A percentile compares a stretch with the other conserved stretches of the same genome.
These are phyloP conservation scores for Phytopythium helicoides DNA, from an alignment of 352 stramenopile genomes.

Conservation along the genomic window DNA sequence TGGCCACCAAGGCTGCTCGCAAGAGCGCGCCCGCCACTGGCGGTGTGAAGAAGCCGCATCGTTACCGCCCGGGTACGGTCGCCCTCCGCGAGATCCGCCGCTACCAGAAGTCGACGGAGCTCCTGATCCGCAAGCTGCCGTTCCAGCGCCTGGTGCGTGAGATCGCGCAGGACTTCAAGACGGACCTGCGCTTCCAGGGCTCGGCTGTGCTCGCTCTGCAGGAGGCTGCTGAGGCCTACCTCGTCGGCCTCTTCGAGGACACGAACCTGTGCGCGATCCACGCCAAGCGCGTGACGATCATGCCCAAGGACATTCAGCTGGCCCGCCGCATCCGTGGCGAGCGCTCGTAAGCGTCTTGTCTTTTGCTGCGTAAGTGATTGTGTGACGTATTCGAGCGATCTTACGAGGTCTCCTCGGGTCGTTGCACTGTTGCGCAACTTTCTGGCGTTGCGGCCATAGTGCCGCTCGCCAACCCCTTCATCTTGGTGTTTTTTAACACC, in stretches of 20 bases:
- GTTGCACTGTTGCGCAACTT: too few species aligned
- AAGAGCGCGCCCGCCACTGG: conserved; percentile 90
- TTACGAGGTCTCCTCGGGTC: neutral
- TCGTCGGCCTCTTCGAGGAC: conserved; percentile 88
- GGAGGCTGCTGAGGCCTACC: conserved; percentile 85
- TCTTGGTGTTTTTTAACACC: conserved; percentile 50
- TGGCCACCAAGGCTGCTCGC: conserved; percentile 91
- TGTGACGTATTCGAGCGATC: too few species aligned
- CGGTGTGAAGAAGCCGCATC: conserved; percentile 93
- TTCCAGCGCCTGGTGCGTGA: conserved; percentile 96
- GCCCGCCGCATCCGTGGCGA: conserved; percentile 92
- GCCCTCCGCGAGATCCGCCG: conserved; percentile 96
- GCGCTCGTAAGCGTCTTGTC: conserved; percentile 48
- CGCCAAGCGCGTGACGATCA: conserved; percentile 93
- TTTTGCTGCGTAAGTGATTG: too few species aligned
- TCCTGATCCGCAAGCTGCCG: conserved; percentile 96
- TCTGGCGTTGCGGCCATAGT: too few species aligned
- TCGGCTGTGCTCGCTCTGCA: conserved; percentile 84
- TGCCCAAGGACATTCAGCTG: conserved; percentile 95
- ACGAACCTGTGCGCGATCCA: conserved; percentile 94
- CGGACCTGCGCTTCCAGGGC: conserved; percentile 87
- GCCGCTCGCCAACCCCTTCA: too few species aligned
- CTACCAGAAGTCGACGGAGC: conserved; percentile 96
- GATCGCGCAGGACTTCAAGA: conserved; percentile 87
- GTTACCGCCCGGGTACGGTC: conserved; percentile 83